phyloP scores from a whole-genome alignment of 768 basidiomycete genomes.

The Leccinum subtestaceum region DNA sequence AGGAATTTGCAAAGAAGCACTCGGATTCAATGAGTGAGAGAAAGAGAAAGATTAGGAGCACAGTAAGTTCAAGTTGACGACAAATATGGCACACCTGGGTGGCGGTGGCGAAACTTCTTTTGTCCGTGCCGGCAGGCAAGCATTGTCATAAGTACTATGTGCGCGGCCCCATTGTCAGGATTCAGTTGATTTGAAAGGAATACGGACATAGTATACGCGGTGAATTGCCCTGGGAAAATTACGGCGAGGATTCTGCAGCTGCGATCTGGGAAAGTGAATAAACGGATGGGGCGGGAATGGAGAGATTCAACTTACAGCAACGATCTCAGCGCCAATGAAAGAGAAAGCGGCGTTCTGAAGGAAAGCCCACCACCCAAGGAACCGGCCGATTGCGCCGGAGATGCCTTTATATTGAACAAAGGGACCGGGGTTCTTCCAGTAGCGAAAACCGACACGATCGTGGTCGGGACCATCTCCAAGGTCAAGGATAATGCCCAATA shows the following conservation, averaged over 20 bases:
- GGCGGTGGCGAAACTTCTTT: too few relatives aligned
- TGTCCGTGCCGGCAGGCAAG: too few relatives aligned
- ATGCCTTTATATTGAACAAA: not conserved
- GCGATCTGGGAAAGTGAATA: too few relatives aligned
- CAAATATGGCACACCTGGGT: too few relatives aligned
- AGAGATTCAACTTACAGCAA: not conserved
- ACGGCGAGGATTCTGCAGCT: too few relatives aligned
- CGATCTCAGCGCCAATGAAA: not conserved
- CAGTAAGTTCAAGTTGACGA: too few relatives aligned
- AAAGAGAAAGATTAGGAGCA: not conserved
- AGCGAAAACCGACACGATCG: not conserved
- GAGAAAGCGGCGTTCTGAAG: not conserved
- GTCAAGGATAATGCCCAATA: not conserved
- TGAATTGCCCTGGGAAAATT: too few relatives aligned
- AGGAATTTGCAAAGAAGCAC: not conserved
- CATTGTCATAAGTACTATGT: too few relatives aligned
- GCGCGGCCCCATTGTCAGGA: too few relatives aligned
- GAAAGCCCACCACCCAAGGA: not conserved
- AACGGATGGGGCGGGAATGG: too few relatives aligned
- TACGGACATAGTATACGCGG: too few relatives aligned
- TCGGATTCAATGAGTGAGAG: not conserved
- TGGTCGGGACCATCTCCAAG: not conserved
- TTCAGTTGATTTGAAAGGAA: too few relatives aligned
- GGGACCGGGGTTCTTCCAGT: not conserved
- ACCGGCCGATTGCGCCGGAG: not conserved